phyloP scores from a whole-genome alignment of 768 basidiomycete species.

The Auriscalpium orientale region DNA sequence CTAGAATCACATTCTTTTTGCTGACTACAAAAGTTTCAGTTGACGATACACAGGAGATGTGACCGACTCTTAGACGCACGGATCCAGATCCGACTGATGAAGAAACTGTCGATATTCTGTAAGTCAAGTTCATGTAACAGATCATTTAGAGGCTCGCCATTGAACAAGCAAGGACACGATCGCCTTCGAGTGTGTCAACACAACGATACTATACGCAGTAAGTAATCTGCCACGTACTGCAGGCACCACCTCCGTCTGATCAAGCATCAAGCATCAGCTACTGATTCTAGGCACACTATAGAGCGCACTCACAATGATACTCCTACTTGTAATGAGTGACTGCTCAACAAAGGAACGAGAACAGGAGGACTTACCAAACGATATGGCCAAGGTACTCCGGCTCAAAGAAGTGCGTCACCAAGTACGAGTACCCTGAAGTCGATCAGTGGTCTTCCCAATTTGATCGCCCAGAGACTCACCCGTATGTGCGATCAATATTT shows the following conservation, averaged over 20 bases:
- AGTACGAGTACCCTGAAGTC: constrained; percentile 43
- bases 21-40: constrained; percentile 32
- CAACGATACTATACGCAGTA: neutral
- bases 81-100: constrained; percentile 16
- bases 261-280: neutral
- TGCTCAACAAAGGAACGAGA: neutral
- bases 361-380: constrained; percentile 30
- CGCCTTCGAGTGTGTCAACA: constrained; percentile 26
- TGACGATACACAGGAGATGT: neutral
- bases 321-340: constrained; percentile 28
- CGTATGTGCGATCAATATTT: constrained; percentile 18
- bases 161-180: constrained; percentile 51
- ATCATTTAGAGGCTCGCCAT: constrained; percentile 32
- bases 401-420: constrained; percentile 45
- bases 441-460: too few species aligned
- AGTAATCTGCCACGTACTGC: constrained; percentile 30
- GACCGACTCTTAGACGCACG: constrained; percentile 1
- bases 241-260: constrained; percentile 49
- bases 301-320: constrained; percentile 29
- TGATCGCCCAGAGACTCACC: constrained; percentile 2
- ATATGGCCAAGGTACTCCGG: constrained; percentile 30
- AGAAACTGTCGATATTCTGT: constrained; percentile 7
- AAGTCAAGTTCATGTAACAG: constrained; percentile 37
- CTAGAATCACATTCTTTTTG: constrained; percentile 36
- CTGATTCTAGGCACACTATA: neutral